Evolutionary conservation across 208 protist species (phyloP), one percentile per base, ranked within the genome.

Genomic region (Crithidia acanthocephali): DNA sequence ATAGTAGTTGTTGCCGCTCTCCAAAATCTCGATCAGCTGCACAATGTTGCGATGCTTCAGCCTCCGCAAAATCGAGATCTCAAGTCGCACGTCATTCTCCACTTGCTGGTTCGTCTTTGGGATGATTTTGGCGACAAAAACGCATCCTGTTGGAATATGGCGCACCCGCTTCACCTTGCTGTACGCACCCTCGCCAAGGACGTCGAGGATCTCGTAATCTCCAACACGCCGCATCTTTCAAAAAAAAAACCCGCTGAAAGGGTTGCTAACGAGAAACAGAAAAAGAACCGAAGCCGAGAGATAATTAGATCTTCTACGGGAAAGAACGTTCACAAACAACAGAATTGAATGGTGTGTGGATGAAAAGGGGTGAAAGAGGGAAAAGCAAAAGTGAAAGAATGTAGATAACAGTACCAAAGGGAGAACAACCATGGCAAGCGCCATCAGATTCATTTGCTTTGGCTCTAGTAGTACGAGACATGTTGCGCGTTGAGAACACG

Each of bases 1-100:
- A 68, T 97, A 97, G 66, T 94, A 94, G 63, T 97, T 89, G 63
- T 94, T 90, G 23, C 68, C 74, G 40, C 83, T 92, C 58, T 95
- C 88, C 28, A 95, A 64, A 58, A 97, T 90, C 52, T 95, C 90
- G 40, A 93, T 84, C 0, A 97, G 73, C 72, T 92, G 86, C 18
- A 95, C 90, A 72, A 97, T 93, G 68, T 94, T 94, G 5, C 72
- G 66, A 64, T 95, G 90, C 60, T 81, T 86, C 53, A 97, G 57
- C n/a, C 88, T 76, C 11, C 83, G 69, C 65, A 97, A 70, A 44
- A 95, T 91, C 11, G 85, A 88, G 64, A 97, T 97, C 71, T 97
- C 92, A 11, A 89, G 58, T 30, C 86, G 77, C 2, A 97, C 77
- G 53, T 94, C 87, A 25, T 74, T 84, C 53, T 94, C 82, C 0